A percentile compares a stretch with the other conserved stretches of the same genome.
Evolutionary conservation across 148 eudicot genomes (phyloP).

Genomic region (Selenicereus undatus): DNA sequence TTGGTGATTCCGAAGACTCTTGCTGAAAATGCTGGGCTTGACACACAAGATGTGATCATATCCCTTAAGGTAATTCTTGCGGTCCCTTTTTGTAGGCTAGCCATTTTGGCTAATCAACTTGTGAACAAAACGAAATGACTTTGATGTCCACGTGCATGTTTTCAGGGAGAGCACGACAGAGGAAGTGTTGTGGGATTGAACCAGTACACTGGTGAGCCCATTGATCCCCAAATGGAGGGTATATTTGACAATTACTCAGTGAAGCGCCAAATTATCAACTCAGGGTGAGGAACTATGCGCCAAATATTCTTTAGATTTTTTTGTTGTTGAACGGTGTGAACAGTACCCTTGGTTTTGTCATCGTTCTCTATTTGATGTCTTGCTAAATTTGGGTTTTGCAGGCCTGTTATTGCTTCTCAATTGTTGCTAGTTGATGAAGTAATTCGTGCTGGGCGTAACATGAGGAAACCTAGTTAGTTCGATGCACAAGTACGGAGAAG

Average conservation of each 20-base stretch:
- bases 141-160: neutral
- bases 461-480: slow-evolving; percentile 83
- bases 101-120: neutral
- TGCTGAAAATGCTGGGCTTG: slow-evolving; percentile 95
- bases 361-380: neutral
- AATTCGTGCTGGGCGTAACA: slow-evolving; percentile 96
- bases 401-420: slow-evolving; percentile 94
- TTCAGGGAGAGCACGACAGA: slow-evolving; percentile 89
- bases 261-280: slow-evolving; percentile 84
- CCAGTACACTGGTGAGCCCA: slow-evolving; percentile 78
- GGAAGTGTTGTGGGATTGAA: slow-evolving; percentile 86
- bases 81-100: neutral
- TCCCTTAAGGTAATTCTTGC: slow-evolving; percentile 56
- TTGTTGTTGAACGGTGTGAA: neutral
- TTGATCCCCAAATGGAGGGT: slow-evolving; percentile 97
- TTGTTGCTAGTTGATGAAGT: slow-evolving; percentile 95
- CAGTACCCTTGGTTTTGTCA: neutral
- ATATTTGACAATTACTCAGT: slow-evolving; percentile 92
- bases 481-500: neutral
- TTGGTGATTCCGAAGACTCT: slow-evolving; percentile 92
- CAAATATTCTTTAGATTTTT: neutral
- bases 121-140: neutral
- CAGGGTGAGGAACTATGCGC: slow-evolving; percentile 51
- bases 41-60: slow-evolving; percentile 89
- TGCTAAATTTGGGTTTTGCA: slow-evolving; percentile 29